Evolutionary conservation across 139 green algal genomes (phyloP), one percentile per base, ranked within the genome.

Genomic region (Auxenochlorella protothecoides): DNA sequence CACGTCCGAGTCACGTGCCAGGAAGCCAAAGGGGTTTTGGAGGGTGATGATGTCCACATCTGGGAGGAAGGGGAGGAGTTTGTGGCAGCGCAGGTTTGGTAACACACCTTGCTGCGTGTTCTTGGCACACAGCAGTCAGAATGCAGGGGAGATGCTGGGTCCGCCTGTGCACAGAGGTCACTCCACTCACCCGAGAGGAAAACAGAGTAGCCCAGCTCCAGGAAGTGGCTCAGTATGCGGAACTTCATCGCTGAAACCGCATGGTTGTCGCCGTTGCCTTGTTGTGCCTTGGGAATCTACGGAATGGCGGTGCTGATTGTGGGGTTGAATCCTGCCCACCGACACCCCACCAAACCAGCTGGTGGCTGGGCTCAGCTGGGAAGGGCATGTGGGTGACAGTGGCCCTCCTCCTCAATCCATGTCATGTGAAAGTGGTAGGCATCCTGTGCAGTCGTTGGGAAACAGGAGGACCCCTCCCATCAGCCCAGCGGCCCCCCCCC

Each of bases 201-300:
- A 53, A 90, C 76, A 4, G 80, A 81, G 61, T 89, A 89, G 2
- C 87, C 86, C 65, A 91, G 74, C 14, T 82, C 53, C 64, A 92
- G 68, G 68, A 91, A 87, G 61, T 78, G 75, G 65, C 83, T 76
- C 44, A 85, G 78, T 14, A 93, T 83, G 63, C 86, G 71, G 80
- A 93, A 95, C 75, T 95, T 95, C 53, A 91, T 83, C 5, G 82
- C 86, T 5, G 78, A 86, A 7, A 92, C 87, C 12, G 85, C 89
- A 64, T 92, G 89, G 72, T 94, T 92, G 69, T 60, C 65, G 54
- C 80, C 83, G 2, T 71, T 59, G 57, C 78, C 53, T 68, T 85
- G 83, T 67, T 88, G 81, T 11, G 71, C 63, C 5, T 81, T 71
- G 0, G 81, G 74, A 15, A 88, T 86, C 66, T 72, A 56, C 4